Percentiles rank a stretch among this genome's conserved stretches.
Evolutionary conservation across 2,329 filamentous ascomycete species (phyloP).

Genomic region (Trichoderma aggressivum): DNA sequence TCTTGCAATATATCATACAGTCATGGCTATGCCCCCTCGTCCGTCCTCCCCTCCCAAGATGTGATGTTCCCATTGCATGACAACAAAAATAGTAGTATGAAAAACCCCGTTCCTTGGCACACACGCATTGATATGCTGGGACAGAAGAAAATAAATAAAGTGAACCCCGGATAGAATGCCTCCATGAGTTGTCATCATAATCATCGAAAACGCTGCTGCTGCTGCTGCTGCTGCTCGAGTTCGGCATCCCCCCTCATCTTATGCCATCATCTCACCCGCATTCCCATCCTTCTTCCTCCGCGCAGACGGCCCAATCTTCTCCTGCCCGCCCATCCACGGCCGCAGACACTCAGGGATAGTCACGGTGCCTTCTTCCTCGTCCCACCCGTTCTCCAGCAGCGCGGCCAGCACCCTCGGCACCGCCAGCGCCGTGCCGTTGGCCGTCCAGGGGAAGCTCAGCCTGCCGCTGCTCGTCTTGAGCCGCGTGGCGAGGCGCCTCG

Average conservation of each 20-base stretch:
- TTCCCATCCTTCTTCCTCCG: slow-evolving; percentile 26
- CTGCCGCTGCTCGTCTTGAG: slow-evolving; percentile 53
- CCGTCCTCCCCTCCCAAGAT: not conserved
- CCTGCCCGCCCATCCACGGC: slow-evolving; percentile 77
- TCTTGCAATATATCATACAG: not conserved
- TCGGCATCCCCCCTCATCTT: not conserved
- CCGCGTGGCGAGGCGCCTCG: slow-evolving; percentile 73
- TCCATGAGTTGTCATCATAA: not conserved
- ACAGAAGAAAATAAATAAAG: not conserved
- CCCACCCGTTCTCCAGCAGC: slow-evolving; percentile 86
- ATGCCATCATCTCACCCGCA: slow-evolving; percentile 8
- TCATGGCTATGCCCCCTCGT: not conserved
- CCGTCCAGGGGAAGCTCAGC: slow-evolving; percentile 76
- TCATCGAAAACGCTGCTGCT: not conserved
- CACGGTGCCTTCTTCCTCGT: slow-evolving; percentile 64
- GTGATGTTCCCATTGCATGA: not conserved
- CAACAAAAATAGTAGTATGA: not conserved
- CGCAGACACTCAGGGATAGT: slow-evolving; percentile 74
- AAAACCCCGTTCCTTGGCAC: not conserved
- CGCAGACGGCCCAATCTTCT: slow-evolving; percentile 51
- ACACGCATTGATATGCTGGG: not conserved
- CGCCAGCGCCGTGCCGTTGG: slow-evolving; percentile 92
- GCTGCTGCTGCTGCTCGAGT: not conserved
- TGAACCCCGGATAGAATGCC: not conserved
- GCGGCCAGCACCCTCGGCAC: slow-evolving; percentile 87